Percentiles rank a stretch among this genome's conserved stretches.
phyloP scores from a whole-genome alignment of 306 rosid species.

The Crataegus laevigata region DNA sequence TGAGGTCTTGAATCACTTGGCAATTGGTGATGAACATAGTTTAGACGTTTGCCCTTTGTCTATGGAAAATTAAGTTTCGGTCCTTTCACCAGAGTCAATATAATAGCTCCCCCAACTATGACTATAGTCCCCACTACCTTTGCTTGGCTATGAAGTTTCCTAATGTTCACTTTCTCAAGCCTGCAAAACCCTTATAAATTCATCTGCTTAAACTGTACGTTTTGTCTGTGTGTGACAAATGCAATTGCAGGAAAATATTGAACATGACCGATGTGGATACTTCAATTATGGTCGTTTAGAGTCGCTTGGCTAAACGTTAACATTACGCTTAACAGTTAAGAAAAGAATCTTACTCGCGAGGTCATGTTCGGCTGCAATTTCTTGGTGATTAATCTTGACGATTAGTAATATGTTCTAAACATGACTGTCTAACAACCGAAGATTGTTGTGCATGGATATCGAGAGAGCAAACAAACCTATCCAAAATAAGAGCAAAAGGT shows the following conservation, averaged over 20 bases:
- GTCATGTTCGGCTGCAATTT: constrained; percentile 16
- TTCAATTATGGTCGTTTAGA: background rate
- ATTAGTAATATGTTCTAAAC: background rate
- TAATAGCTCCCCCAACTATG: constrained; percentile 31
- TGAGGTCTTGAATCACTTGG: background rate
- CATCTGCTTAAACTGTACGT: background rate
- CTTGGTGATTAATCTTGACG: background rate
- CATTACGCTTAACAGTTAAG: no score
- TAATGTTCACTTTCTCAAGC: constrained; percentile 11
- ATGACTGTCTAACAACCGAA: background rate
- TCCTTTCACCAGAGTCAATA: constrained; percentile 21
- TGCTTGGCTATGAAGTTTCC: constrained; percentile 9
- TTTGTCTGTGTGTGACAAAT: background rate
- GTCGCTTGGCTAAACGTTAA: background rate
- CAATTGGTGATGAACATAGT: background rate
- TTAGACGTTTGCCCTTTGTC: background rate
- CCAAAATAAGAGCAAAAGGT: constrained; percentile 27
- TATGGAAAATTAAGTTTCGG: constrained; percentile 18
- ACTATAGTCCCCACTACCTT: constrained; percentile 17
- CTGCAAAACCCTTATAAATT: background rate
- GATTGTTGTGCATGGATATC: background rate
- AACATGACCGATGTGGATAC: constrained; percentile 28
- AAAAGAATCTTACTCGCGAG: constrained; percentile 18
- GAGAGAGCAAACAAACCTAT: constrained; percentile 13
- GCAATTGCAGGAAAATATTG: constrained; percentile 29